Conservation (phyloP, 2,329 filamentous ascomycete genomes). For the Fusarium buxicola region DNA sequence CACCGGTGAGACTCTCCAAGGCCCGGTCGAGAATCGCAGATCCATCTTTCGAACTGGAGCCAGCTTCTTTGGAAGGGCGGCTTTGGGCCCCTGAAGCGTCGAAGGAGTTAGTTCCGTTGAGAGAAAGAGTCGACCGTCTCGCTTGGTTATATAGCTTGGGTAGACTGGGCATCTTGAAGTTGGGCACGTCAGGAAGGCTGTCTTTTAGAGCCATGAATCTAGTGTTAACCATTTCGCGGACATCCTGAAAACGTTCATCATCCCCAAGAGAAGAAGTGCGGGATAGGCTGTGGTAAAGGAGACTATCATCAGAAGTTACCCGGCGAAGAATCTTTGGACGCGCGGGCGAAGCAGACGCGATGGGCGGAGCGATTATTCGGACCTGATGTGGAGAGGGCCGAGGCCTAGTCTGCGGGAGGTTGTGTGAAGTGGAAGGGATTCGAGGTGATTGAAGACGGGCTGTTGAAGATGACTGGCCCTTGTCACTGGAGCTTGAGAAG, state of each 20-base stretch:
- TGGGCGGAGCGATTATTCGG: conserved; percentile 13
- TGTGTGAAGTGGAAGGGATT: conserved; percentile 9
- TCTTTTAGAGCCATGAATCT: conserved; percentile 91
- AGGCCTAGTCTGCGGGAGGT: conserved; percentile 22
- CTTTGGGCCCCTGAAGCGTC: conserved; percentile 45
- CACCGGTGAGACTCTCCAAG: conserved; percentile 79
- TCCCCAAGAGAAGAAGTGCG: conserved; percentile 86
- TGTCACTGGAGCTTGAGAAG: conserved; percentile 52
- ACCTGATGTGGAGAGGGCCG: conserved; percentile 24
- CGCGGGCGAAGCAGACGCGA: conserved; percentile 16
- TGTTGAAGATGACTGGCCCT: conserved; percentile 23
- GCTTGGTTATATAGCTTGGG: conserved; percentile 60
- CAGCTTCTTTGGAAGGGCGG: conserved; percentile 35
- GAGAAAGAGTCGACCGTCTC: conserved; percentile 48
- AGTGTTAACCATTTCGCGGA: conserved; percentile 87
- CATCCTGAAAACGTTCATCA: conserved; percentile 81
- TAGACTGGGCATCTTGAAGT: conserved; percentile 76
- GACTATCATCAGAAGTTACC: conserved; percentile 73
- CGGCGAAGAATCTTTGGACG: conserved; percentile 48
- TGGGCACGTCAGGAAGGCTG: conserved; percentile 82
- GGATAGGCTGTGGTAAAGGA: conserved; percentile 81
- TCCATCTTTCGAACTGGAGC: conserved; percentile 31
- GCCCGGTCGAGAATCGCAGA: conserved; percentile 61
- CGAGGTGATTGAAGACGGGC: conserved; percentile 9
- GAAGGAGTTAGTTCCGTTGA: conserved; percentile 47